Base-by-base conservation (phyloP, 2,329 filamentous ascomycete genomes). In the Paecilomyces sp. region DNA sequence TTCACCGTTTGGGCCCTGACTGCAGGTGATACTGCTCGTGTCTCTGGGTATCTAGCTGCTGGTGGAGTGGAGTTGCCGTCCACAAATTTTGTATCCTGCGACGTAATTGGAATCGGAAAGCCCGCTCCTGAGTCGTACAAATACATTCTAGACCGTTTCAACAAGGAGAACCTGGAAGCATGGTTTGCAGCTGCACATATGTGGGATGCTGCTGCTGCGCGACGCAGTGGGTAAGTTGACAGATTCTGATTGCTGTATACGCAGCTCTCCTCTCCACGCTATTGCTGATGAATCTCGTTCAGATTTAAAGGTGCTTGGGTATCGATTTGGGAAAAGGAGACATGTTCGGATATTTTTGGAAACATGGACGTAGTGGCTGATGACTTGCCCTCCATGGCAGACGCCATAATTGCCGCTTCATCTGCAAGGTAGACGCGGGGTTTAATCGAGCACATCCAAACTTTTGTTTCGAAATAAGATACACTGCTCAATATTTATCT, bases 171-270 rank as follows among this genome's bases (percentile, higher is more conserved):
- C 53, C 34, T 36, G 34, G 59, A 60, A 41, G 66, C 67, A 34
- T 71, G 69, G 69, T 71, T 71, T 66, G 69, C 69, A 34, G 69
- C 68, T 1, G 68, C 65, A 31, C 68, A 70, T 62, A 67, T 69
- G 67, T 70, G 68, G 68, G 68, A 70, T 62, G 68, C 67, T 15
- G 68, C 67, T 55, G 67, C 67, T 24, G 67, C 68, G 11, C 61
- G 65, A 13, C 61, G 59, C 22, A 61, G 63, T 60, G 68, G 68
- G 67, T 70, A 61, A 59, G 64, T 64, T 3, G 34, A 18, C 28
- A 22, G 9, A 15, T 54, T 51, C 15, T 34, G 4, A 13, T 11
- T 52, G 7, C 18, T n/a, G 51, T 22, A 15, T 47, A 13, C 3
- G 15, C 34, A 36, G 15, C 4, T 2, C 15, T 15, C 6, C 34